phyloP scores from a whole-genome alignment of 2,329 filamentous ascomycete species.

The Ophiosphaerella korrae region DNA sequence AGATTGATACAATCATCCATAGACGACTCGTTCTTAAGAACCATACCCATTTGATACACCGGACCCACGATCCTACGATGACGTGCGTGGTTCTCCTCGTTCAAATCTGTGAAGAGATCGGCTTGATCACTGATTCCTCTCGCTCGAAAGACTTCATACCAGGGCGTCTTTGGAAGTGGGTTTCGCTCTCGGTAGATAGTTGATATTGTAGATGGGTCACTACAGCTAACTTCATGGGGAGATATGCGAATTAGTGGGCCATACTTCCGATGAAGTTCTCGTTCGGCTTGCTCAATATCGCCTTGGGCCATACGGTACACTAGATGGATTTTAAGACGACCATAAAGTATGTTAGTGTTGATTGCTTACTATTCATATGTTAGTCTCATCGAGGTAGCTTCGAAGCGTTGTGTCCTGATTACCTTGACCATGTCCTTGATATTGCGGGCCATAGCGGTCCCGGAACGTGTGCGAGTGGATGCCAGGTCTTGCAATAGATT shows the following conservation, averaged over 20 bases:
- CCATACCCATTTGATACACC: conserved; percentile 49
- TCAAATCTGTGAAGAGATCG: conserved; percentile 24
- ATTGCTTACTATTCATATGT: not conserved
- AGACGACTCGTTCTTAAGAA: conserved; percentile 41
- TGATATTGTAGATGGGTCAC: conserved; percentile 13
- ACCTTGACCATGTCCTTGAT: conserved; percentile 10
- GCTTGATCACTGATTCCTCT: conserved; percentile 22
- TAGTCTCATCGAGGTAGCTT: not conserved
- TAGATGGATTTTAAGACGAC: not conserved
- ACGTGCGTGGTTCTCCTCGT: conserved; percentile 22
- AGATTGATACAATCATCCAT: conserved; percentile 29
- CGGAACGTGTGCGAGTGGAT: conserved; percentile 12
- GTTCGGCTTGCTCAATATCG: conserved; percentile 11
- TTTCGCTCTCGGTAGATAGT: conserved; percentile 20
- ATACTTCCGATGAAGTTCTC: conserved; percentile 11
- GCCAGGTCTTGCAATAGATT: conserved; percentile 9
- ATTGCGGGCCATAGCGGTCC: conserved; percentile 11
- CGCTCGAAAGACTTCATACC: conserved; percentile 15
- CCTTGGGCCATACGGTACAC: not conserved
- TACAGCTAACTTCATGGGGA: conserved; percentile 23
- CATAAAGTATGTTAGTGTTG: too few relatives aligned
- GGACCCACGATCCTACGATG: conserved; percentile 23
- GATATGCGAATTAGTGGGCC: conserved; percentile 19
- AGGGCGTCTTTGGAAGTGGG: conserved; percentile 20
- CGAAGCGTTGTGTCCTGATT: not conserved